These are phyloP conservation scores for Alternaria triticina DNA, from an alignment of 2,329 filamentous ascomycete species.

Conservation along the genomic window DNA sequence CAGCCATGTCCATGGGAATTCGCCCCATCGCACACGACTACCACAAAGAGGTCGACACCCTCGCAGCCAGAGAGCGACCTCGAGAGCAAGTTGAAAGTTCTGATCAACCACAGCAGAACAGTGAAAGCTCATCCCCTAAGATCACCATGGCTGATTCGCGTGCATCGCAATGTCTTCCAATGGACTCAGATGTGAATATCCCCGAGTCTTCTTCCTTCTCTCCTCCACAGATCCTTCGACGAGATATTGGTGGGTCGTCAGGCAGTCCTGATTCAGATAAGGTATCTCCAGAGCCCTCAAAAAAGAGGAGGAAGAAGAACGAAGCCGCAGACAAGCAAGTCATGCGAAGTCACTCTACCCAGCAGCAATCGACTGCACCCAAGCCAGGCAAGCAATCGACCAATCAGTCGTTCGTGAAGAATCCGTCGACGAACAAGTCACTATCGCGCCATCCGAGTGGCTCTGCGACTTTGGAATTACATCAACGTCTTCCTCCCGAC, in stretches of 20 bases:
- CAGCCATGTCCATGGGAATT: slow-evolving; percentile 12
- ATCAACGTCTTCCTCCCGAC: slow-evolving; percentile 26
- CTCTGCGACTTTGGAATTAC: slow-evolving; percentile 22
- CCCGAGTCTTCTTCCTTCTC: not conserved
- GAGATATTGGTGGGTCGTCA: not conserved
- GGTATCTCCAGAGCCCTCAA: not conserved
- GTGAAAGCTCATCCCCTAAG: not conserved
- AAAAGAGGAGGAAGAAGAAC: not conserved
- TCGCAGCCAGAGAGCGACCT: not conserved
- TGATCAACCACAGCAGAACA: not conserved
- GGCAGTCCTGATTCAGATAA: not conserved
- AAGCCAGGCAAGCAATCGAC: not conserved
- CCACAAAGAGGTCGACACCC: not conserved
- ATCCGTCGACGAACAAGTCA: not conserved
- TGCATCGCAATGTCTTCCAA: not conserved
- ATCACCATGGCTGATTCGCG: too few relatives aligned
- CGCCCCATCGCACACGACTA: slow-evolving; percentile 1
- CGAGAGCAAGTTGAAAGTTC: not conserved
- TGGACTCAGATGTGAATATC: not conserved
- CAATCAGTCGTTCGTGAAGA: not conserved
- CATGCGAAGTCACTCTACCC: not conserved
- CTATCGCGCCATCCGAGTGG: slow-evolving; percentile 13
- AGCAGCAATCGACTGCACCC: not conserved
- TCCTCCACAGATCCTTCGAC: not conserved
- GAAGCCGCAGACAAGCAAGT: not conserved